Conservation (phyloP, 1,284 basidiomycete genomes). For the Naganishia sp. region DNA sequence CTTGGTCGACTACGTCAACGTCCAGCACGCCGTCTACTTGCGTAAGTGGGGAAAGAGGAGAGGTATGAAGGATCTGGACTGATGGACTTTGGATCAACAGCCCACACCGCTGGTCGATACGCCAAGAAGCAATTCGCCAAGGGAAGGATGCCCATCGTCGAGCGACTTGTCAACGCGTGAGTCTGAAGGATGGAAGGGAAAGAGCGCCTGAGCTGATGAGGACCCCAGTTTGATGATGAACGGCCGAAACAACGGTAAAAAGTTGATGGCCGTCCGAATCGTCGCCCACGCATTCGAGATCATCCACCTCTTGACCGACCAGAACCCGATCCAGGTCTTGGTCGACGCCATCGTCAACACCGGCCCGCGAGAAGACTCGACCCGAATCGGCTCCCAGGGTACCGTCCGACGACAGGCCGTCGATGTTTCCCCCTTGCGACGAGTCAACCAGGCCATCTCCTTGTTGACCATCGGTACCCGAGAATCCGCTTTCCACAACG, state of each 20-base stretch:
- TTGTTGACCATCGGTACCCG: slow-evolving; percentile 67
- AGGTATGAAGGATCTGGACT: slow-evolving; percentile 2
- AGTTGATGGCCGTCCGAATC: slow-evolving; percentile 98
- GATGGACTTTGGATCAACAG: slow-evolving; percentile 34
- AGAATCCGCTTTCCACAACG: slow-evolving; percentile 99
- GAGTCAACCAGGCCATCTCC: slow-evolving; percentile 93
- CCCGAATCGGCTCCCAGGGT: slow-evolving; percentile 99
- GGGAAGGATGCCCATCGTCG: slow-evolving; percentile 99
- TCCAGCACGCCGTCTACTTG: slow-evolving; percentile 95
- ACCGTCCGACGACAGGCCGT: slow-evolving; percentile 99
- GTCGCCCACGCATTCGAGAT: slow-evolving; percentile 99
- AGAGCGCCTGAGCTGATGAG: slow-evolving; percentile 22
- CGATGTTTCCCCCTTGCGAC: slow-evolving; percentile 96
- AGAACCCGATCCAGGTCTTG: slow-evolving; percentile 97
- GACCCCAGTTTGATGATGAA: slow-evolving; percentile 94
- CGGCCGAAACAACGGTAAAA: slow-evolving; percentile 99
- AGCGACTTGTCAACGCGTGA: slow-evolving; percentile 96
- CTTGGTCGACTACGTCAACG: slow-evolving; percentile 97
- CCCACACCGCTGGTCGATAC: slow-evolving; percentile 98
- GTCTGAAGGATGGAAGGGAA: slow-evolving; percentile 42
- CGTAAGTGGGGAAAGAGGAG: slow-evolving; percentile 50
- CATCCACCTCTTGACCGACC: slow-evolving; percentile 99
- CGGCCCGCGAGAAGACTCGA: slow-evolving; percentile 99
- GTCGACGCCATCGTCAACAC: slow-evolving; percentile 99
- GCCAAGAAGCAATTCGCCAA: slow-evolving; percentile 99